A percentile compares a stretch with the other conserved stretches of the same genome.
Evolutionary conservation across 148 eudicot species (phyloP).

Genomic region (Oxyria digyna): DNA sequence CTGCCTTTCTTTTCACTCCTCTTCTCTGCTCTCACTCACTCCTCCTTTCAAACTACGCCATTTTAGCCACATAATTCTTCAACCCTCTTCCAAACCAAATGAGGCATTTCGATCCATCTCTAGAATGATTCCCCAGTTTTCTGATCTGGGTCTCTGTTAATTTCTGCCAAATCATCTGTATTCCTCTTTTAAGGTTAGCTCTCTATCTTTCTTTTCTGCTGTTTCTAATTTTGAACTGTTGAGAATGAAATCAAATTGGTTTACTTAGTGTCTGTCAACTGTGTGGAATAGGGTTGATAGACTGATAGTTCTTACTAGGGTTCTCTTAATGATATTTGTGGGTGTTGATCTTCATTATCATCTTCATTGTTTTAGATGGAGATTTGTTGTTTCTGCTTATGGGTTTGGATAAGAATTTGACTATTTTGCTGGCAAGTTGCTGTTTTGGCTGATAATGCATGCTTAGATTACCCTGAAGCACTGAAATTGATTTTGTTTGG

Average conservation of each 20-base stretch:
- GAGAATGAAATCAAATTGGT: background rate
- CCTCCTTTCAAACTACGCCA: background rate
- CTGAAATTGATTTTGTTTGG: background rate
- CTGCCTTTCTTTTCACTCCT: background rate
- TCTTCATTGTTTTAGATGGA: background rate
- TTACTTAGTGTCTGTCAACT: background rate
- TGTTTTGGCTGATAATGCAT: background rate
- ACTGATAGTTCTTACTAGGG: background rate
- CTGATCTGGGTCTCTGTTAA: background rate
- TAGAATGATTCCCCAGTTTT: background rate
- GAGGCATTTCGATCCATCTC: background rate
- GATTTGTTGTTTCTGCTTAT: background rate
- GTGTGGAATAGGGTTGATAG: too few species aligned
- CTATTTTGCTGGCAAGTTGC: background rate
- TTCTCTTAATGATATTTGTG: background rate
- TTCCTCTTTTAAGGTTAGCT: background rate
- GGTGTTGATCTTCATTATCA: background rate
- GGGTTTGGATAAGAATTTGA: background rate
- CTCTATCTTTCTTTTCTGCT: background rate
- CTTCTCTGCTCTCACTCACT: background rate
- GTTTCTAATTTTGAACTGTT: background rate
- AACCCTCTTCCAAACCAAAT: background rate
- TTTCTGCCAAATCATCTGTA: background rate
- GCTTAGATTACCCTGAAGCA: background rate
- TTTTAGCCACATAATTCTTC: background rate